Evolutionary conservation across 805 yeast species (phyloP).

Genomic region (Wickerhamomyces strasburgensis): DNA sequence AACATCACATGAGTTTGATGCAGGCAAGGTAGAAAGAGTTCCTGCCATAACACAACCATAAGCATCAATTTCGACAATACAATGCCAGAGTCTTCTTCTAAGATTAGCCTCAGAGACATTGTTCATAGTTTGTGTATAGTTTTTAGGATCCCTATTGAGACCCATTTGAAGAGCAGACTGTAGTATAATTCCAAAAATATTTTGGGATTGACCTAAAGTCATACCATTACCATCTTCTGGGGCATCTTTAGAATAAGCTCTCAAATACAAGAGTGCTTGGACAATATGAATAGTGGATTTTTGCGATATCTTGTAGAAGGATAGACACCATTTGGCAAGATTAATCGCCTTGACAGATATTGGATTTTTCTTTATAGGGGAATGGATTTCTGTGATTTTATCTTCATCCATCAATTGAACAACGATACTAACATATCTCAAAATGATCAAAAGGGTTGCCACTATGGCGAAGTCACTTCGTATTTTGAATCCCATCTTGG

Average conservation of each 20-base stretch:
- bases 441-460: conserved; percentile 34
- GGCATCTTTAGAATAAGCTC: conserved; percentile 35
- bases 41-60: conserved; percentile 12
- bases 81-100: conserved; percentile 20
- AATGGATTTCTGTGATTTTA: too few relatives aligned
- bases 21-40: conserved; percentile 10
- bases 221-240: conserved; percentile 45
- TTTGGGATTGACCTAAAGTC: conserved; percentile 34
- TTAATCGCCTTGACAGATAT: conserved; percentile 32
- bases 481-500: conserved; percentile 28
- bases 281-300: conserved; percentile 33
- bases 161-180: conserved; percentile 44
- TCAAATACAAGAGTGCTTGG: conserved; percentile 37
- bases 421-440: conserved; percentile 37
- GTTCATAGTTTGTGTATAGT: conserved; percentile 12
- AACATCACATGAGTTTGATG: conserved; percentile 9
- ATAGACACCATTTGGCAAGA: conserved; percentile 36
- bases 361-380: conserved; percentile 30
- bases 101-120: conserved; percentile 10
- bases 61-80: conserved; percentile 12
- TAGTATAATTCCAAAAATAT: conserved; percentile 31
- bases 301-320: conserved; percentile 35
- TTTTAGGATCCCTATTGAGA: conserved; percentile 41
- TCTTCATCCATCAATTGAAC: conserved; percentile 20
- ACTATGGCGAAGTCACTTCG: conserved; percentile 36